A percentile compares a stretch with the other conserved stretches of the same genome.
Evolutionary conservation across 805 yeast species (phyloP).

Genomic region (Cyberlindnera subsufficiens): DNA sequence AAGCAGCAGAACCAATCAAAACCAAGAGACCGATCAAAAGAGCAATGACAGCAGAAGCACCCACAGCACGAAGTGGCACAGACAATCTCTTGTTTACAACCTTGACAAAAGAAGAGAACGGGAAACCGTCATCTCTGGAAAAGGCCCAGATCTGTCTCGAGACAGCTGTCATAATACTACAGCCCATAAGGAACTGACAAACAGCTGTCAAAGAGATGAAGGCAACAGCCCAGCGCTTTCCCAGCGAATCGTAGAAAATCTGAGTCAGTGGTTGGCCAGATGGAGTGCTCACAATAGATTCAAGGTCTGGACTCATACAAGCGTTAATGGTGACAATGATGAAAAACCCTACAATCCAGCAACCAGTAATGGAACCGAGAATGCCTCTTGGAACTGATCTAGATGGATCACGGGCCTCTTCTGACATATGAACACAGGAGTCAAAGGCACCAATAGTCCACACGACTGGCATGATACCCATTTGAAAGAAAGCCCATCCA

Average conservation of each 20-base stretch:
- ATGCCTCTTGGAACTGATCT: conserved; percentile 63
- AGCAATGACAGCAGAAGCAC: conserved; percentile 32
- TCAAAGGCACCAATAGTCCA: conserved; percentile 77
- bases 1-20: conserved; percentile 36
- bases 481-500: conserved; percentile 50
- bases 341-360: conserved; percentile 53
- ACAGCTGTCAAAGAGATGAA: conserved; percentile 52
- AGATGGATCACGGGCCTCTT: conserved; percentile 59
- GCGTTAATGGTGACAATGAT: conserved; percentile 50
- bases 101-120: conserved; percentile 50
- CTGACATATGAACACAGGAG: conserved; percentile 65
- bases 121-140: conserved; percentile 72
- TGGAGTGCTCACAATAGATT: conserved; percentile 32
- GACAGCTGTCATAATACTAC: conserved; percentile 51
- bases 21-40: conserved; percentile 34
- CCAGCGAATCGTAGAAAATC: conserved; percentile 55
- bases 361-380: conserved; percentile 45
- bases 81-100: conserved; percentile 48
- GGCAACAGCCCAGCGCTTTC: conserved; percentile 62
- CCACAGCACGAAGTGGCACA: conserved; percentile 65
- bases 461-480: conserved; percentile 55
- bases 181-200: conserved; percentile 67
- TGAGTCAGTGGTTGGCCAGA: conserved; percentile 66
- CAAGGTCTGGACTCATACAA: conserved; percentile 41
- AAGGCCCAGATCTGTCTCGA: conserved; percentile 72